Evolutionary conservation across 140 eudicot species (phyloP), one percentile per base, ranked within the genome.

Genomic region (Anethum foeniculum): DNA sequence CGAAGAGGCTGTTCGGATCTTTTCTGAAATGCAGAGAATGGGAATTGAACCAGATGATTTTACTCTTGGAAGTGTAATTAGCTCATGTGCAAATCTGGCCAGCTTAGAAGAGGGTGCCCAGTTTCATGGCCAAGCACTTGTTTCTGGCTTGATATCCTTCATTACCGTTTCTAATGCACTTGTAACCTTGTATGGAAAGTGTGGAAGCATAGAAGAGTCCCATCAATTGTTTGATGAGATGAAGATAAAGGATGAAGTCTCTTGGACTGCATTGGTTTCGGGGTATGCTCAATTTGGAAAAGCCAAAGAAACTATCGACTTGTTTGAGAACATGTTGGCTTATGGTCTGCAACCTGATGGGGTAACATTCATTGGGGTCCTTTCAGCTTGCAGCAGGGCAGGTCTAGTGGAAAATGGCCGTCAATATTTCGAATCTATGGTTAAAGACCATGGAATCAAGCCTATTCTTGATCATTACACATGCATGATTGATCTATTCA

Each of bases 351-450:
- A 82, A 25, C 96, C 97, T 21, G 97, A 92, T 79, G 90, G 83
- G n/a, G 88, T 91, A 38, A 92, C 92, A 48, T 90, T 90, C 78
- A 86, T 90, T 16, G 93, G 90, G 79, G 89, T 92, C 78, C 90
- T 92, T 76, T 92, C 96, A 19, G 97, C 97, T 41, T 92, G 97
- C 85, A 92, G 97, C 77, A 92, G 97, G 75, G 90, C 97, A 39
- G 93, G 96, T 23, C 74, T 92, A 49, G 97, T 90, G n/a, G 91
- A 90, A 27, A 82, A 92, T 81, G 97, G 97, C 14, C 69, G 52
- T 7, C 83, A 79, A 3, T 90, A 87, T 80, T 92, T 90, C 49
- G 80, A 86, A 7, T 86, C 85, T 38, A 92, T 92, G 97, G 78
- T 77, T 0, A 69, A 86, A 76, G 80, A 84, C 71, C 89, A 88